These are phyloP conservation scores for Colletotrichum nymphaeae DNA, from an alignment of 2,329 filamentous ascomycete species.

Conservation along the genomic window DNA sequence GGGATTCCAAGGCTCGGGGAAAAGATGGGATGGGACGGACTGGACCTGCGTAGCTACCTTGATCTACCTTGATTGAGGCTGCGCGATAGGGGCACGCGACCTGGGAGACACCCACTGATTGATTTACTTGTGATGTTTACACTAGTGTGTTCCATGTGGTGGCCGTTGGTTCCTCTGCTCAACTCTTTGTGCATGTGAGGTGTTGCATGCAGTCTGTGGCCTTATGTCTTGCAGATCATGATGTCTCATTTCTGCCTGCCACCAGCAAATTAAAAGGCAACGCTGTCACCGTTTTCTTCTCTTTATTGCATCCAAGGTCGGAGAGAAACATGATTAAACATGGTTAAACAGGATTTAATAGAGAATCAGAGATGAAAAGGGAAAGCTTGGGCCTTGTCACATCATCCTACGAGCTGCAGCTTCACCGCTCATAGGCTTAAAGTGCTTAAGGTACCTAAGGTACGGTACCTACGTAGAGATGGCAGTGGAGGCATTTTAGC, in stretches of 20 bases:
- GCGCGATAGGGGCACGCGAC: conserved; percentile 33
- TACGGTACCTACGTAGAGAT: not conserved
- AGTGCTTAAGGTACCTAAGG: conserved; percentile 4
- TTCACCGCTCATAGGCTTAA: conserved; percentile 19
- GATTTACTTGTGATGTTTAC: not conserved
- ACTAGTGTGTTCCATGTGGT: not conserved
- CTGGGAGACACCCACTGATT: not conserved
- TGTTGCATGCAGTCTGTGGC: not conserved
- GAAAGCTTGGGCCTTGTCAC: not conserved
- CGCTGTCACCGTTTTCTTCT: not conserved
- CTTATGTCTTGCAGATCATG: not conserved
- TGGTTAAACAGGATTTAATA: not conserved
- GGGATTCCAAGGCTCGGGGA: not conserved
- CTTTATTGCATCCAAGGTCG: not conserved
- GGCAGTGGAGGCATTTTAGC: not conserved
- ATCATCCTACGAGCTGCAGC: conserved; percentile 10
- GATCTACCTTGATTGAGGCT: not conserved
- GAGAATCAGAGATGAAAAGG: not conserved
- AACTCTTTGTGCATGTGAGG: not conserved
- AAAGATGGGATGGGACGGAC: not conserved
- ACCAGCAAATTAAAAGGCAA: not conserved
- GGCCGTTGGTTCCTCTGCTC: not conserved
- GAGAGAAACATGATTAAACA: not conserved
- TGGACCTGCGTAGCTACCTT: not conserved
- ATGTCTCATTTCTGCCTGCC: conserved; percentile 1